Conservation (phyloP, 805 yeast genomes). For the Candida nemodendra region DNA sequence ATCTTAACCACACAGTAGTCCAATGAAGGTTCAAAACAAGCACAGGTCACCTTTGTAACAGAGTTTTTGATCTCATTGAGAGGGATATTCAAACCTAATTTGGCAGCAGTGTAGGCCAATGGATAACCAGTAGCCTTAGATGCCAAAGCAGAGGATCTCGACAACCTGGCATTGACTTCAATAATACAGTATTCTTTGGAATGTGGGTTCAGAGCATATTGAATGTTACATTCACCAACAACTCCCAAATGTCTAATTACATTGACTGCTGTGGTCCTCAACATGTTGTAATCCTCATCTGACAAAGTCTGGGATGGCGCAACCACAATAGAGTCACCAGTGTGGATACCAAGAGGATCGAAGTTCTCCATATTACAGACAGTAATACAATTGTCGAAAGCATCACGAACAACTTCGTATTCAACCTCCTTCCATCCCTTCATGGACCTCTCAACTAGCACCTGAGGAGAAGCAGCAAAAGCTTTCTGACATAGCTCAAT, state of each 20-base stretch:
- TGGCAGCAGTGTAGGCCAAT: slow-evolving; percentile 96
- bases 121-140: slow-evolving; percentile 99
- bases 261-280: slow-evolving; percentile 95
- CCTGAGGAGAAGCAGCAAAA: slow-evolving; percentile 94
- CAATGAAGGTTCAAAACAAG: slow-evolving; percentile 95
- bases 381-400: slow-evolving; percentile 95
- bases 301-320: slow-evolving; percentile 98
- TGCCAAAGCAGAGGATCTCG: slow-evolving; percentile 98
- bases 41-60: slow-evolving; percentile 90
- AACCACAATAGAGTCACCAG: slow-evolving; percentile 98
- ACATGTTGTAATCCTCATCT: slow-evolving; percentile 96
- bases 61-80: slow-evolving; percentile 89
- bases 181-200: slow-evolving; percentile 94
- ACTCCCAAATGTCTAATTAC: slow-evolving; percentile 97
- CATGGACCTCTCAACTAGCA: slow-evolving; percentile 92
- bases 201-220: slow-evolving; percentile 91
- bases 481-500: slow-evolving; percentile 85
- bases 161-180: slow-evolving; percentile 96
- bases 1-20: slow-evolving; percentile 97
- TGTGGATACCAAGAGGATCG: slow-evolving; percentile 97
- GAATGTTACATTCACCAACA: slow-evolving; percentile 99
- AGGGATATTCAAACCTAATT: slow-evolving; percentile 89
- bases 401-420: slow-evolving; percentile 98
- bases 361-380: slow-evolving; percentile 99
- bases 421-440: slow-evolving; percentile 99